Percentiles rank a stretch among this genome's conserved stretches.
These are phyloP conservation scores for Scheffersomyces insectosa DNA, from an alignment of 1,139 yeast species.

Conservation along the genomic window DNA sequence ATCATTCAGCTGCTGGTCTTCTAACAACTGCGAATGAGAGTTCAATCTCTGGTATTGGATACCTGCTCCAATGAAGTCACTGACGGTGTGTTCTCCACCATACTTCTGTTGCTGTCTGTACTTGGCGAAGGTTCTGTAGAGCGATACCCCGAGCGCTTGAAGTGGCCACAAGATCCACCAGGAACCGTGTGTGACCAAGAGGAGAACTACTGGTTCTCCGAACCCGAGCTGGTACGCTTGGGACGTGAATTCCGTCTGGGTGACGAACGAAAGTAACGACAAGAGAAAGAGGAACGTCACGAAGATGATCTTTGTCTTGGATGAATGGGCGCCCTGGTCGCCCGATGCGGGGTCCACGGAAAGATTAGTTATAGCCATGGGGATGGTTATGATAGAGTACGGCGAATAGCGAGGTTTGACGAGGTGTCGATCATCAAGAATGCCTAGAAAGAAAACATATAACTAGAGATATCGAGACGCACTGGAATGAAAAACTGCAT, in stretches of 20 bases:
- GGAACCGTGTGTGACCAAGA: conserved; percentile 74
- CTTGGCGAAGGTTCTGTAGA: conserved; percentile 40
- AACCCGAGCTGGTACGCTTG: conserved; percentile 63
- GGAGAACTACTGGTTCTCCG: conserved; percentile 67
- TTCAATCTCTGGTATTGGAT: conserved; percentile 30
- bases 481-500: too few species aligned
- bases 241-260: conserved; percentile 80
- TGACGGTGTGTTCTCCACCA: conserved; percentile 7
- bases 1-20: conserved; percentile 16
- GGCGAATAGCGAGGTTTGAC: too few species aligned
- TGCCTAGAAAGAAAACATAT: too few species aligned
- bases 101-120: conserved; percentile 12
- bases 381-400: too few species aligned
- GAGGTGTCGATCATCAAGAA: too few species aligned
- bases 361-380: neutral
- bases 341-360: neutral
- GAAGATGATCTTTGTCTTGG: conserved; percentile 43
- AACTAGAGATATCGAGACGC: too few species aligned
- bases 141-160: conserved; percentile 57
- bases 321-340: conserved; percentile 11
- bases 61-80: conserved; percentile 9
- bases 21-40: conserved; percentile 30
- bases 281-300: conserved; percentile 59
- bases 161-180: conserved; percentile 79
- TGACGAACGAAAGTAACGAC: conserved; percentile 66